These are phyloP conservation scores for Ogataea methylovora DNA, from an alignment of 805 yeast species.

Conservation along the genomic window DNA sequence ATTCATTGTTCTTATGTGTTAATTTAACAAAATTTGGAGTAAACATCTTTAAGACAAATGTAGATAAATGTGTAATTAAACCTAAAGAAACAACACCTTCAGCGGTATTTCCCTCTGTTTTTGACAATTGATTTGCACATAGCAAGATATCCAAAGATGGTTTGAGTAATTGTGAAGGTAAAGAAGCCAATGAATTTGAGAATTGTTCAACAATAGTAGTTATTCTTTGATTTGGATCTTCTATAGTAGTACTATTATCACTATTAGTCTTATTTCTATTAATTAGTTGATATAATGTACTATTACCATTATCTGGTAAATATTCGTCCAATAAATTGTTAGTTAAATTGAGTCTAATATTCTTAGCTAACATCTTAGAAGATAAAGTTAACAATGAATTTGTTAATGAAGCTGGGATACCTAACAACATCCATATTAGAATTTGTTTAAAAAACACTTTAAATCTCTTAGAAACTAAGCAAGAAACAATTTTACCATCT, in stretches of 20 bases:
- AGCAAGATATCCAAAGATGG: constrained; percentile 74
- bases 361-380: constrained; percentile 47
- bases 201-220: constrained; percentile 75
- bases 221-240: constrained; percentile 77
- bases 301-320: constrained; percentile 58
- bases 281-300: constrained; percentile 67
- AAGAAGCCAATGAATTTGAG: constrained; percentile 58
- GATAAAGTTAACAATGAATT: constrained; percentile 63
- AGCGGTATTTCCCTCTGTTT: constrained; percentile 58
- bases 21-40: constrained; percentile 88
- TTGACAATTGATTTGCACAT: constrained; percentile 71
- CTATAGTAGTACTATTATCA: constrained; percentile 22
- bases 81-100: constrained; percentile 79
- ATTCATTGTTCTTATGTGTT: constrained; percentile 64
- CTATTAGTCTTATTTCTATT: constrained; percentile 30
- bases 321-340: constrained; percentile 59
- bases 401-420: constrained; percentile 78
- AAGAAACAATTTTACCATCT: constrained; percentile 81
- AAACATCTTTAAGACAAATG: constrained; percentile 60
- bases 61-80: constrained; percentile 71
- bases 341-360: constrained; percentile 60
- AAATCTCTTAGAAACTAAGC: constrained; percentile 66
- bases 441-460: constrained; percentile 54
- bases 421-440: constrained; percentile 73
- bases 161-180: constrained; percentile 78